phyloP scores from a whole-genome alignment of 768 basidiomycete species.

The Tylopilus sp. region DNA sequence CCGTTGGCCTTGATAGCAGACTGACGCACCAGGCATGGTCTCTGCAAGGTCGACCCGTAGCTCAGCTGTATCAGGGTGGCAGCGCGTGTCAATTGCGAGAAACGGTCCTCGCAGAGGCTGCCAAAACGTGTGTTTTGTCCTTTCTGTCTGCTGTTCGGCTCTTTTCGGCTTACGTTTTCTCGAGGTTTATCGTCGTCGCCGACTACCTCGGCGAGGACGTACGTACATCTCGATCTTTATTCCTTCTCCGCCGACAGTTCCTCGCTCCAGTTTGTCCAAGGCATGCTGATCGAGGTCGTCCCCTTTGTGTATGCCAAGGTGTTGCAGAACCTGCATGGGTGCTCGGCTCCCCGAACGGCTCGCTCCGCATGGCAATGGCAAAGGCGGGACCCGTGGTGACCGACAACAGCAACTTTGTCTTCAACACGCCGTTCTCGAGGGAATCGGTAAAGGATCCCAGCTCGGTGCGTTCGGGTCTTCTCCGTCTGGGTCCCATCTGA shows the following conservation, averaged over 20 bases:
- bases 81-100: constrained; percentile 96
- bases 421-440: constrained; percentile 87
- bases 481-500: background rate
- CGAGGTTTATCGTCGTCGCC: constrained; percentile 76
- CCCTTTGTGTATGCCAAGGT: constrained; percentile 95
- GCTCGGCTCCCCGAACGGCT: constrained; percentile 65
- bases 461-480: constrained; percentile 36
- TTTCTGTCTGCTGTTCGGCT: background rate
- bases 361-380: constrained; percentile 89
- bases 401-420: constrained; percentile 97
- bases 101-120: constrained; percentile 97
- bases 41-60: constrained; percentile 69
- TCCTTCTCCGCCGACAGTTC: no score
- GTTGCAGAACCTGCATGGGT: constrained; percentile 59
- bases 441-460: constrained; percentile 66
- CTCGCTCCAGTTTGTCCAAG: constrained; percentile 66
- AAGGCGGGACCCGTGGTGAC: constrained; percentile 95
- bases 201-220: constrained; percentile 88
- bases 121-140: constrained; percentile 57
- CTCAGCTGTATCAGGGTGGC: constrained; percentile 94
- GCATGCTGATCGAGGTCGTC: constrained; percentile 94
- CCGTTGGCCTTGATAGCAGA: background rate
- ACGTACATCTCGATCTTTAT: constrained; percentile 26
- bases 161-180: constrained; percentile 56
- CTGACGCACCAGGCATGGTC: background rate